Percentiles rank a stretch among this genome's conserved stretches.
Evolutionary conservation across 257 asterid species (phyloP).

Genomic region (Misopates orontium): DNA sequence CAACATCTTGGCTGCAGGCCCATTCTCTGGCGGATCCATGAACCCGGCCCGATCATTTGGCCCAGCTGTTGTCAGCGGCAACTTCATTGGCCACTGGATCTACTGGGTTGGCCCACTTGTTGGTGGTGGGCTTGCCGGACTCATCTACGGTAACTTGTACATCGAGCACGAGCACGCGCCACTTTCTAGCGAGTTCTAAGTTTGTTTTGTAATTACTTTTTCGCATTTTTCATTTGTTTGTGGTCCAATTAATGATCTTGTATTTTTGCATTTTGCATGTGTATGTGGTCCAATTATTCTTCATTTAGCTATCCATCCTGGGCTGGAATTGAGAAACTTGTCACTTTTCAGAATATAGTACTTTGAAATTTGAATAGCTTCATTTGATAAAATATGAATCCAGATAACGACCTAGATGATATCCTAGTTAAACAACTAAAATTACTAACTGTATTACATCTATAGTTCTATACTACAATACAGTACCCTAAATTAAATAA

Average conservation of each 20-base stretch:
- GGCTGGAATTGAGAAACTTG: no score
- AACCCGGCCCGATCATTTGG: slow-evolving; percentile 60
- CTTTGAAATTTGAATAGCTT: no score
- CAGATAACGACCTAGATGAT: no score
- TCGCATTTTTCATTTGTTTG: not conserved
- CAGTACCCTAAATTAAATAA: no score
- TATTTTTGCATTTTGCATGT: no score
- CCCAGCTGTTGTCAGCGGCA: slow-evolving; percentile 47
- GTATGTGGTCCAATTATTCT: no score
- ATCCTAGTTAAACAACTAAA: no score
- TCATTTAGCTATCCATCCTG: no score
- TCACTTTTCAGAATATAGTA: no score
- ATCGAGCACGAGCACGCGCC: slow-evolving; percentile 38
- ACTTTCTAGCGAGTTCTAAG: slow-evolving; percentile 27
- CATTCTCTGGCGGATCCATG: slow-evolving; percentile 64
- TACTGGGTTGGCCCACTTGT: slow-evolving; percentile 55
- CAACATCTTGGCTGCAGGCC: slow-evolving; percentile 57
- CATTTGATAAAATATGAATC: no score
- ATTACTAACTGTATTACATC: no score
- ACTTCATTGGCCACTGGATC: slow-evolving; percentile 45
- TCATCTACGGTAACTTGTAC: slow-evolving; percentile 38
- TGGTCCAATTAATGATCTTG: slow-evolving; percentile 22
- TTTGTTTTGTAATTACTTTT: not conserved
- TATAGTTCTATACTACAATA: no score
- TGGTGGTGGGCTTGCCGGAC: slow-evolving; percentile 56